These are phyloP conservation scores for Leccinum pachyderme DNA, from an alignment of 1,284 basidiomycete species.

Conservation along the genomic window DNA sequence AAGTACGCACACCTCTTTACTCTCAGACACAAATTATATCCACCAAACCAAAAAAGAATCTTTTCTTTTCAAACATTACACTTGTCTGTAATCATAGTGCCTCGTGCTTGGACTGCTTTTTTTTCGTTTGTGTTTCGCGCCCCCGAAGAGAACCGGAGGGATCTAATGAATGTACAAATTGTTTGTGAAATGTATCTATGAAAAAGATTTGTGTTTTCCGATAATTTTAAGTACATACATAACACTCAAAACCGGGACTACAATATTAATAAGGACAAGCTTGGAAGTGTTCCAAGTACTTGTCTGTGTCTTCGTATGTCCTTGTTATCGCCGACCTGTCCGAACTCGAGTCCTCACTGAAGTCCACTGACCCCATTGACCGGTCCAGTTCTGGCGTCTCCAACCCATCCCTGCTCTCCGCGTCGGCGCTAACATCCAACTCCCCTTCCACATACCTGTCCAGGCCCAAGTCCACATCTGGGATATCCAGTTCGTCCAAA, in stretches of 20 bases:
- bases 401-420: neutral
- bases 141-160: neutral
- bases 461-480: neutral
- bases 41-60: neutral
- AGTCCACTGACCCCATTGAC: neutral
- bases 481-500: neutral
- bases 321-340: neutral
- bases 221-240: neutral
- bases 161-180: neutral
- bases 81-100: neutral
- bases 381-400: neutral
- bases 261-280: no score
- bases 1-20: neutral
- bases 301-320: neutral
- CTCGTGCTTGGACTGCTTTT: neutral
- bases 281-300: no score
- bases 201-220: neutral
- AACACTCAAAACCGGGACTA: no score
- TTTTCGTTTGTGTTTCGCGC: neutral
- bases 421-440: neutral
- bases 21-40: neutral
- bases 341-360: neutral
- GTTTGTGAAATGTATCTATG: neutral
- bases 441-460: neutral
- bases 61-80: neutral